Base-by-base conservation (phyloP, 768 basidiomycete species). In the Pleurotus citrinopileatus region DNA sequence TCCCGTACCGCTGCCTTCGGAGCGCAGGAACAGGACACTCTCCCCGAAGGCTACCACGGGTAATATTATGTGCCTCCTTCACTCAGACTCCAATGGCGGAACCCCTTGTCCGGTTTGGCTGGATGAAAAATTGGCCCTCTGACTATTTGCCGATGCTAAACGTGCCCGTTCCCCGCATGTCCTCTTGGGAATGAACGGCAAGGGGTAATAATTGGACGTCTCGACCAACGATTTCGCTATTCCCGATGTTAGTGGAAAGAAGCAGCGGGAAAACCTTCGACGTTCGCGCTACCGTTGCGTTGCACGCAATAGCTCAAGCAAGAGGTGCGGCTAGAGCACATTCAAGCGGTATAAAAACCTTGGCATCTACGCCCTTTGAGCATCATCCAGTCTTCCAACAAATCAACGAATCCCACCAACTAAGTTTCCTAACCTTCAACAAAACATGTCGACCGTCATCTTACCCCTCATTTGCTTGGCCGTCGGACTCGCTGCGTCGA, bases 401-500 rank as follows among this genome's bases (percentile, higher is more conserved):
- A 34, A 9, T 10, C 10, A 34, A 34, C 32, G 19, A 44, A 13
- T 25, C 23, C 6, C 19, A 25, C 26, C 38, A 46, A 26, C 26
- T 13, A 46, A 32, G 6, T 32, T n/a, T 50, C 7, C 28, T 50
- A 28, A 19, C 38, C 12, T 40, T 40, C 17, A 40, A 19, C 17
- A 15, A 34, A 20, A 29, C 26, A 50, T 50, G 48, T 50, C 48
- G n/a, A 50, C 48, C 17, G 27, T 50, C 32, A 26, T 37, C 22
- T 9, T 50, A n/a, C 48, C 48, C 10, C 19, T 50, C 34, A 23
- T 50, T 19, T n/a, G 34, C 32, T 25, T 50, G 10, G 48, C 29
- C 17, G n/a, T 50, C 10, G 48, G 48, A 12, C 19, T 44, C 20
- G 34, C 34, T 17, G 34, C 34, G n/a, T 34, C 48, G 12, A 10